Percentiles rank a stretch among this genome's conserved stretches.
These are phyloP conservation scores for Serendipita vermifera DNA, from an alignment of 768 basidiomycete species.

Conservation along the genomic window DNA sequence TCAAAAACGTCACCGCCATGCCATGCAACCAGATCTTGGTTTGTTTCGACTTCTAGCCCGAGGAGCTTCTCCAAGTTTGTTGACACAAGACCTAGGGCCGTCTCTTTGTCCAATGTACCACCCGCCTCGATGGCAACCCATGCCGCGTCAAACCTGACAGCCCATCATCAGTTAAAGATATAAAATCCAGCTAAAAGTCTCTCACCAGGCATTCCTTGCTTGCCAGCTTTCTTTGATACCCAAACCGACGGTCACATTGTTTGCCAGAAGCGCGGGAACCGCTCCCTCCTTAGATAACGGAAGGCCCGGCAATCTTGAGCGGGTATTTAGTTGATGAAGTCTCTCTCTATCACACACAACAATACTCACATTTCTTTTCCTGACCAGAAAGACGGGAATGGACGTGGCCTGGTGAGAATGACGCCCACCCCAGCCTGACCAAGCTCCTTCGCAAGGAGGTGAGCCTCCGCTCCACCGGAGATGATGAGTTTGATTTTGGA, in stretches of 20 bases:
- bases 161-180: no score
- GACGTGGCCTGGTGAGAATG: slow-evolving; percentile 49
- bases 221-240: slow-evolving; percentile 55
- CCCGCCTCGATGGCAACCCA: slow-evolving; percentile 49
- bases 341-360: not conserved
- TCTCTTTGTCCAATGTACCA: slow-evolving; percentile 28
- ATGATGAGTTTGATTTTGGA: slow-evolving; percentile 37
- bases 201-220: slow-evolving; percentile 58
- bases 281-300: slow-evolving; percentile 52
- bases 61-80: slow-evolving; percentile 43
- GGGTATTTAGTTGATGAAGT: not conserved
- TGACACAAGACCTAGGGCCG: slow-evolving; percentile 42
- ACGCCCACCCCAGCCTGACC: slow-evolving; percentile 56
- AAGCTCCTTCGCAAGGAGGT: slow-evolving; percentile 59
- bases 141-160: slow-evolving; percentile 69
- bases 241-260: slow-evolving; percentile 62
- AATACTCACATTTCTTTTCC: slow-evolving; percentile 41
- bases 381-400: slow-evolving; percentile 67
- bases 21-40: slow-evolving; percentile 45
- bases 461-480: slow-evolving; percentile 50
- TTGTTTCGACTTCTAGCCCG: slow-evolving; percentile 23
- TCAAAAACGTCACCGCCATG: slow-evolving; percentile 41
- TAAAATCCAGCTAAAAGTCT: no score
- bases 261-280: slow-evolving; percentile 44
- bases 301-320: slow-evolving; percentile 40